A percentile compares a stretch with the other conserved stretches of the same genome.
phyloP scores from a whole-genome alignment of 495 filamentous ascomycete genomes.

The Aspergillus steynii region DNA sequence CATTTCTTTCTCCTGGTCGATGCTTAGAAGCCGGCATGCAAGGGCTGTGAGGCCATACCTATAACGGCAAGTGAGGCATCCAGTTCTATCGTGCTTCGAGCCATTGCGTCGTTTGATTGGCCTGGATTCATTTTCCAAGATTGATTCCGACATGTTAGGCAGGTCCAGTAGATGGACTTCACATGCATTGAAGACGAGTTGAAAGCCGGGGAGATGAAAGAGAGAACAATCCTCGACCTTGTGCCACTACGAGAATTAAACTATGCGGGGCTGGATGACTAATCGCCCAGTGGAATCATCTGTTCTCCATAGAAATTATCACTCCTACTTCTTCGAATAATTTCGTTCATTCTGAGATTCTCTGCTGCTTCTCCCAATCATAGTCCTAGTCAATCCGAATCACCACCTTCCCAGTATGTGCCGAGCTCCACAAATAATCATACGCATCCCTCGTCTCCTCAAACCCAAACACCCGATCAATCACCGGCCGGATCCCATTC shows the following conservation, averaged over 20 bases:
- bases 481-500: slow-evolving; percentile 15
- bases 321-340: too few relatives aligned
- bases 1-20: slow-evolving; percentile 5
- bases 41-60: neutral
- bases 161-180: neutral
- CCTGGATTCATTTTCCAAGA: neutral
- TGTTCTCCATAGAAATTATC: too few relatives aligned
- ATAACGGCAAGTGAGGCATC: slow-evolving; percentile 3
- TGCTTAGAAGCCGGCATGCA: neutral
- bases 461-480: slow-evolving; percentile 31
- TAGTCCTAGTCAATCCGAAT: slow-evolving; percentile 18
- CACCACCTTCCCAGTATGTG: slow-evolving; percentile 33
- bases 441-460: slow-evolving; percentile 25
- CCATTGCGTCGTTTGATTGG: neutral
- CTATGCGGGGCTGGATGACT: neutral
- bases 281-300: too few relatives aligned
- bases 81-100: slow-evolving; percentile 6
- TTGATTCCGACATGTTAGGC: neutral
- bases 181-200: neutral
- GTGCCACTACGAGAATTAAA: too few relatives aligned
- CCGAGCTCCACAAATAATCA: slow-evolving; percentile 21
- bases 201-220: neutral
- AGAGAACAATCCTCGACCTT: too few relatives aligned
- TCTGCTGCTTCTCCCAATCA: too few relatives aligned
- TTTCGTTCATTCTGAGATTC: too few relatives aligned